Evolutionary conservation across 805 yeast genomes (phyloP), one percentile per base, ranked within the genome.

Genomic region (Cyberlindnera mississippiensis): DNA sequence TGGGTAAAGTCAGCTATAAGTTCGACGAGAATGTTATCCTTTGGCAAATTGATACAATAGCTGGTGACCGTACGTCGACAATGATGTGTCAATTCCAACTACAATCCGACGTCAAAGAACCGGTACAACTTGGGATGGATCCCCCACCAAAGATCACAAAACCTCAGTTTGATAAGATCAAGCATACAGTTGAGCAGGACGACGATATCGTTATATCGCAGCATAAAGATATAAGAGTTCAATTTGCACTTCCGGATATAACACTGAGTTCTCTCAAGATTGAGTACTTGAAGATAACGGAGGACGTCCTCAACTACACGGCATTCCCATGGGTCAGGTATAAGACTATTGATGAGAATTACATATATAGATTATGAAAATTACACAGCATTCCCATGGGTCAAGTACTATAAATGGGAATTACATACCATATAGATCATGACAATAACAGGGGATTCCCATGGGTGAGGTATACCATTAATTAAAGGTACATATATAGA

Each of bases 321-420:
- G 75, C 85, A 32, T 84, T 85, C 55, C 90, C 93, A 0, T 85
- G 95, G 95, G 82, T 85, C 1, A 68, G 83, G 40, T 82, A 84
- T 53, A 62, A 72, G 44, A 73, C 75, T 4, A 48, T 60, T 16
- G 52, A 46, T 28, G 74, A 67, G 50, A 69, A 65, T 42, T 57
- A 55, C 42, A 46, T 57, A 18, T 57, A 54, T 47, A 57, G 61
- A 53, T 27, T 49, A 39, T 39, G 41, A 42, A 12, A 10, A 13
- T n/a, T n/a, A n/a, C n/a, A n/a, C n/a, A n/a, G n/a, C n/a, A n/a
- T n/a, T n/a, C n/a, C n/a, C n/a, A n/a, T n/a, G n/a, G n/a, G n/a
- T n/a, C n/a, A n/a, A n/a, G n/a, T n/a, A n/a, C n/a, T n/a, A n/a
- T n/a, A n/a, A n/a, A n/a, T n/a, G n/a, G n/a, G n/a, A n/a, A n/a